Evolutionary conservation across 805 yeast genomes (phyloP).

Genomic region (Hanseniaspora lindneri): DNA sequence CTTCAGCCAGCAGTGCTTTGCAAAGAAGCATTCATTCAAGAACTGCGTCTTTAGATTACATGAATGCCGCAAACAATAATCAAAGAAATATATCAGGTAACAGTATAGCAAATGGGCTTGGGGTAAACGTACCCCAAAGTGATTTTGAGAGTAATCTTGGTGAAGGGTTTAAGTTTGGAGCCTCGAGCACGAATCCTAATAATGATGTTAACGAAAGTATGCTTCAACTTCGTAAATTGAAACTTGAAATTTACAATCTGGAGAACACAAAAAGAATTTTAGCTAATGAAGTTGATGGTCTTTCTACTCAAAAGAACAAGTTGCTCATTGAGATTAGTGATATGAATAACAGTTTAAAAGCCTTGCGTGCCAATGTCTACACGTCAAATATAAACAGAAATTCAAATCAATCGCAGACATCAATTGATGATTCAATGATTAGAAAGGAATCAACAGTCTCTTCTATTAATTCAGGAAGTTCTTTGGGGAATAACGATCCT

Average conservation of each 20-base stretch:
- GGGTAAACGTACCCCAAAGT: not conserved
- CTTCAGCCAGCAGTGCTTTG: conserved; percentile 4
- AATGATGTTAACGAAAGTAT: conserved; percentile 25
- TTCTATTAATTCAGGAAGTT: not conserved
- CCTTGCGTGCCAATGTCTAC: conserved; percentile 22
- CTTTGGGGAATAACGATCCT: not conserved
- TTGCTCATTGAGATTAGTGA: conserved; percentile 37
- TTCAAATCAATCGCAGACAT: not conserved
- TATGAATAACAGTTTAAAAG: conserved; percentile 22
- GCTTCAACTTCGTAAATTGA: conserved; percentile 33
- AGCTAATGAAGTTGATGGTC: conserved; percentile 39
- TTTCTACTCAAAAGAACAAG: conserved; percentile 37
- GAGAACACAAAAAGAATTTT: conserved; percentile 35
- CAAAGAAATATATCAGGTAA: not conserved
- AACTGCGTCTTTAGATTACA: conserved; percentile 11
- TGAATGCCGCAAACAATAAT: not conserved
- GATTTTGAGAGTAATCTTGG: conserved; percentile 1
- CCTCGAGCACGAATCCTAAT: conserved; percentile 5
- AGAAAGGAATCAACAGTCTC: not conserved
- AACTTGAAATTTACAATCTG: conserved; percentile 33
- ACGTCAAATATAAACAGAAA: not conserved
- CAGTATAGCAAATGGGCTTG: too few species aligned
- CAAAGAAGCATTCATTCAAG: conserved; percentile 14
- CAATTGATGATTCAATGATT: conserved; percentile 17
- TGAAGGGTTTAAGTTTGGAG: conserved; percentile 16